Conservation (phyloP, 2,329 filamentous ascomycete species). For the Penicillium verrucosum region DNA sequence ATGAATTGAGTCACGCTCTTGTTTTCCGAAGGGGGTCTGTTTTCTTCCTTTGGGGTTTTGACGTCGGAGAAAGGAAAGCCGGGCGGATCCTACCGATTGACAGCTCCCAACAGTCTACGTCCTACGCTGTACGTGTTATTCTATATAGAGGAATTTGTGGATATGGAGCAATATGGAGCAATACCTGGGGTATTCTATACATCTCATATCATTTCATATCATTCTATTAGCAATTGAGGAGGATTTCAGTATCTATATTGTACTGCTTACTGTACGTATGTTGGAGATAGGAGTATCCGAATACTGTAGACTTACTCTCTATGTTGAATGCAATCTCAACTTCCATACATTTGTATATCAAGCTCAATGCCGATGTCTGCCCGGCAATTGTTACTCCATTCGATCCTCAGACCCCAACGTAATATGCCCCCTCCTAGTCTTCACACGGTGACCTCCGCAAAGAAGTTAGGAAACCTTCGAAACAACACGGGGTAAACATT, state of each 20-base stretch:
- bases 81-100: constrained; percentile 19
- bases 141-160: neutral
- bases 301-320: neutral
- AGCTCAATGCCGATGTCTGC: neutral
- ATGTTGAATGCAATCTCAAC: neutral
- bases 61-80: constrained; percentile 6
- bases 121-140: constrained; percentile 16
- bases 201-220: neutral
- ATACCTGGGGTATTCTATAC: neutral
- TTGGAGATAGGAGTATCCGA: neutral
- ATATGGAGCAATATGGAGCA: neutral
- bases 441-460: constrained; percentile 17
- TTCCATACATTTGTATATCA: neutral
- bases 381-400: neutral
- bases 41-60: neutral
- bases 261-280: neutral
- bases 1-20: constrained; percentile 6
- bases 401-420: constrained; percentile 3
- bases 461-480: neutral
- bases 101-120: neutral
- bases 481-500: neutral
- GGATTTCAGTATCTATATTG: neutral
- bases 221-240: neutral
- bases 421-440: constrained; percentile 9
- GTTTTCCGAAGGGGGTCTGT: neutral